Base-by-base conservation (phyloP, 495 filamentous ascomycete genomes). In the Podospora pseudoanserina region DNA sequence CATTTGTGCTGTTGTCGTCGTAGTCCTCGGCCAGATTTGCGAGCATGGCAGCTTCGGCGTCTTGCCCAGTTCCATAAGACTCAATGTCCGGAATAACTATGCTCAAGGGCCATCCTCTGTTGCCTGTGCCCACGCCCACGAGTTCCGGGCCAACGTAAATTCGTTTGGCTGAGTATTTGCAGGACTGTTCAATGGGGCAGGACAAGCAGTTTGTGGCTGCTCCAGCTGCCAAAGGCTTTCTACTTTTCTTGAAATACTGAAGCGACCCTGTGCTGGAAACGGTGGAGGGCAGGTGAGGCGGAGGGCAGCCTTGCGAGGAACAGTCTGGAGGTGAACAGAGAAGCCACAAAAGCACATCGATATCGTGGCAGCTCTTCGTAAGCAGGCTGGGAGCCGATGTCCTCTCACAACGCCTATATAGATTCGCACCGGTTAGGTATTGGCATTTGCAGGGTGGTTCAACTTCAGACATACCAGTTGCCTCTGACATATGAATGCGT, bases 361-460 rank as follows among this genome's bases (percentile, higher is more conserved):
- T 91, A 71, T 97, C 93, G 76, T 97, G 93, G 73, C 93, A 97
- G 62, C 91, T 95, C 75, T 98, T 99, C 4, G 95, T 97, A 13
- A 99, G 83, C 5, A 99, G 82, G 6, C 90, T 91, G 5, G 91
- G 91, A 1, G 90, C 91, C 0, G 87, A 86, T 0, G 82, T 82
- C 2, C 85, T 89, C 65, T 90, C 88, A 60, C 90, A 91, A 5
- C 95, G 88, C 95, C 69, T 71, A 19, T 3, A 61, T 2, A 13
- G 39, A 13, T 49, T 13, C 39, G 15, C 30, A 32, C 4, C 4
- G 30, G 4, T 49, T 49, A 49, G 39, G 39, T 16, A 49, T 16
- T 11, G 13, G 2, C 13, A 16, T 49, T 11, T 49, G 9, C 9
- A 13, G 1, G 7, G 39, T 11, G 11, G 2, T 49, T 49, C 9